Base-by-base conservation (phyloP, 768 basidiomycete genomes). In the Lactarius quietus region DNA sequence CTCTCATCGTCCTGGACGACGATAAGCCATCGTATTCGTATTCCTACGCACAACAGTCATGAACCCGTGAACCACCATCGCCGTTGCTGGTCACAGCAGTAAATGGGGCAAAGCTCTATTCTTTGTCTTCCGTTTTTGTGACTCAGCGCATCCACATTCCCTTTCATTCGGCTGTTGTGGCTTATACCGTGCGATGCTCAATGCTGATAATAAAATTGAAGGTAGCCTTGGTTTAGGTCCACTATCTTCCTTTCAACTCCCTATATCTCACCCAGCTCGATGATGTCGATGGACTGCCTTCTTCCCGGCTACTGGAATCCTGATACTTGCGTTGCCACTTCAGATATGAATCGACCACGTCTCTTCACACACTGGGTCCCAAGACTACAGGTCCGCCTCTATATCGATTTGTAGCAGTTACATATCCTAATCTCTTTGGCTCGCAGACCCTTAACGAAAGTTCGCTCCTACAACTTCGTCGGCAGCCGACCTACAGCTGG, bases 321-420 rank as follows among this genome's bases (percentile, higher is more conserved):
- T 23, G 45, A 48, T 14, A 48, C 12, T 26, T 23, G 45, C 45
- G 23, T 48, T 12, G 45, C 45, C 45, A 29, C 28, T 54, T 33
- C 53, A 33, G 3, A 10, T 17, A 54, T 54, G 29, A 54, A 33
- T 15, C 29, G 4, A 12, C 53, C 53, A n/a, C 53, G 53, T 20
- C 53, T 54, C 3, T 54, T 54, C 20, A 54, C 53, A 54, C 53
- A 54, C 31, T 57, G 56, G 56, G 17, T 57, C 29, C 56, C 56
- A 14, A 57, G 36, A 38, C 56, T 57, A 17, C 56, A 57, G 56
- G 56, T 57, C 17, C 10, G 23, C 10, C 35, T 10, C 31, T 31
- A 12, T 57, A 8, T 14, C 23, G 12, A 14, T 26, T 23, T 51
- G 1, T 5, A 45, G n/a, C 12, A 26, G 12, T 26, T 2, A 17